Conservation (phyloP, 495 filamentous ascomycete species). For the Tuber melanosporum region DNA sequence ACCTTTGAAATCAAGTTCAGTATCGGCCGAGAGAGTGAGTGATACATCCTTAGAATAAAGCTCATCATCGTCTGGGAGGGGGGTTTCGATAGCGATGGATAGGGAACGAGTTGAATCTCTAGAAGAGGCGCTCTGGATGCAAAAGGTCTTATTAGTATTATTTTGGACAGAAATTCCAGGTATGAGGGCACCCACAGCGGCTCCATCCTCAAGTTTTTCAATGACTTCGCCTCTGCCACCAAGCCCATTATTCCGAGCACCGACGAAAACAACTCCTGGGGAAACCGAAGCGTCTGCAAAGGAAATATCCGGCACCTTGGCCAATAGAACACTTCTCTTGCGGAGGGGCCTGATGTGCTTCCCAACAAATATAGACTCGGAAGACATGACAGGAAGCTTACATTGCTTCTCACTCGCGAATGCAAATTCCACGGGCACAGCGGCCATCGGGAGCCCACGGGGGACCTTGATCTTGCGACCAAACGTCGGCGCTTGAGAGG, state of each 20-base stretch:
- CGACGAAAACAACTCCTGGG: background rate
- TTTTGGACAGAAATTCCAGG: background rate
- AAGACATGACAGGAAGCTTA: background rate
- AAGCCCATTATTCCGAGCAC: background rate
- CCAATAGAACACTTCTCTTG: background rate
- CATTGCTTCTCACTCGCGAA: background rate
- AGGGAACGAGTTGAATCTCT: background rate
- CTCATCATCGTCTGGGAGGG: background rate
- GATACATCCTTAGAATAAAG: background rate
- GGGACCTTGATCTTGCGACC: background rate
- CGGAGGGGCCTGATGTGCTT: background rate
- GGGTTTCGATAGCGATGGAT: background rate
- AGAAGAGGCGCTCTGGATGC: background rate
- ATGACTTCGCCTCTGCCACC: background rate
- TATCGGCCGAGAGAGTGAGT: background rate
- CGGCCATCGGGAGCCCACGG: background rate
- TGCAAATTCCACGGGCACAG: background rate
- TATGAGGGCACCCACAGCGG: background rate
- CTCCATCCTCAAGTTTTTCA: background rate
- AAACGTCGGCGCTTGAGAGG: background rate
- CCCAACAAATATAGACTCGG: background rate
- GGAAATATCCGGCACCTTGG: background rate
- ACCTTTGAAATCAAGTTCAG: background rate
- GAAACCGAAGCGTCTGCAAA: background rate
- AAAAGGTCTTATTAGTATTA: background rate